phyloP scores from a whole-genome alignment of 2,329 filamentous ascomycete genomes.

The Calonectria pseudoreteaudii region DNA sequence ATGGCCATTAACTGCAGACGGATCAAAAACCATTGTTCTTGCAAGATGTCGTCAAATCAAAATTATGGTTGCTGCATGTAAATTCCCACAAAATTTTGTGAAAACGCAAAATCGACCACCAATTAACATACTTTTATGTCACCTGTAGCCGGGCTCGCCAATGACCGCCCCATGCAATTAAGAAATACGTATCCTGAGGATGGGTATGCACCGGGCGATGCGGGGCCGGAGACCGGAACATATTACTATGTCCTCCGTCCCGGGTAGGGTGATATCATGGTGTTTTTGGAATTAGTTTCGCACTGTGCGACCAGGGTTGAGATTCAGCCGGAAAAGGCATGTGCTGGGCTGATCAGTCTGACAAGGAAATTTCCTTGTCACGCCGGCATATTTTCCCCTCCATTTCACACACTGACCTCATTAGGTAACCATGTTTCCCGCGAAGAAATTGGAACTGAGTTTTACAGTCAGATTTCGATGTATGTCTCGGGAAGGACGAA shows the following conservation, averaged over 20 bases:
- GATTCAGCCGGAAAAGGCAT: background rate
- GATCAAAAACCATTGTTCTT: conserved; percentile 3
- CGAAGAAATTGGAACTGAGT: too few species aligned
- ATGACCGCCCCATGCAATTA: background rate
- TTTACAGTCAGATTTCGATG: background rate
- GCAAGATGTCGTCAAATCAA: background rate
- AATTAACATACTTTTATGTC: background rate
- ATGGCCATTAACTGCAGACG: background rate
- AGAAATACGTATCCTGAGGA: background rate
- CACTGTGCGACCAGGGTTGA: background rate
- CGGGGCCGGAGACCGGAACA: background rate
- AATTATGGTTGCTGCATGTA: background rate
- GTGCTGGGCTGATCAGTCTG: background rate
- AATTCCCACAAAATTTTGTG: background rate
- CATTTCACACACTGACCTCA: background rate
- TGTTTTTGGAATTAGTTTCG: background rate
- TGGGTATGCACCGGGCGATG: background rate
- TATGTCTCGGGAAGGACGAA: background rate
- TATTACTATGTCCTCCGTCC: background rate
- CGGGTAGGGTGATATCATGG: background rate
- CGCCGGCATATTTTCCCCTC: background rate
- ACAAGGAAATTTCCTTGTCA: background rate
- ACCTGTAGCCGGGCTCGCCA: background rate
- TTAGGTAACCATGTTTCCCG: background rate
- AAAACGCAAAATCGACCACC: background rate